Evolutionary conservation across 805 yeast species (phyloP).

Genomic region (Teunomyces gatunensis): DNA sequence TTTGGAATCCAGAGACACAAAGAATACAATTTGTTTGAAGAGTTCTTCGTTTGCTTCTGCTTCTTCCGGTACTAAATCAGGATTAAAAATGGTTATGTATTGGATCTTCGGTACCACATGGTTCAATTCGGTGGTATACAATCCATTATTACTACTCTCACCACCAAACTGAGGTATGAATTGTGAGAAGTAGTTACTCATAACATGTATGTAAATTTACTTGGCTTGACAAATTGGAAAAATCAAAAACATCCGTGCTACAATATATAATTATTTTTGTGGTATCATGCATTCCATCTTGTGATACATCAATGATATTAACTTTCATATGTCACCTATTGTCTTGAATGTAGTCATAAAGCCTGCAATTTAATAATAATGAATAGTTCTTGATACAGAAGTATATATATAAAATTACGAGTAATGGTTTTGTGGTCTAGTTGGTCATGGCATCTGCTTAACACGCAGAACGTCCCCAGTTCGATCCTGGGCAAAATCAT

Average conservation of each 20-base stretch:
- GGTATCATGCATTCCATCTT: neutral
- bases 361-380: too few species aligned
- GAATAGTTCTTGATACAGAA: too few species aligned
- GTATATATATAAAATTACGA: neutral
- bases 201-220: constrained; percentile 2
- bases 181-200: constrained; percentile 31
- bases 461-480: constrained; percentile 99
- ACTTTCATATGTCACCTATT: too few species aligned
- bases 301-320: too few species aligned
- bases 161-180: constrained; percentile 26
- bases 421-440: constrained; percentile 93
- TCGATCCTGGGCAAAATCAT: constrained; percentile 99
- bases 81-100: constrained; percentile 33
- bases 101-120: constrained; percentile 12
- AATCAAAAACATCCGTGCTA: neutral
- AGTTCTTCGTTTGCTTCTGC: constrained; percentile 31
- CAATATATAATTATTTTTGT: neutral
- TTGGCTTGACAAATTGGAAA: neutral
- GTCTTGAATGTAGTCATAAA: too few species aligned
- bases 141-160: constrained; percentile 9
- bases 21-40: constrained; percentile 32
- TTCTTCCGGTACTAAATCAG: constrained; percentile 20
- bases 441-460: constrained; percentile 99
- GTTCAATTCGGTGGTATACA: constrained; percentile 4
- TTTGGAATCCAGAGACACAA: constrained; percentile 15